A percentile compares a stretch with the other conserved stretches of the same genome.
These are phyloP conservation scores for Fusarium euwallaceae DNA, from an alignment of 2,329 filamentous ascomycete genomes.

Conservation along the genomic window DNA sequence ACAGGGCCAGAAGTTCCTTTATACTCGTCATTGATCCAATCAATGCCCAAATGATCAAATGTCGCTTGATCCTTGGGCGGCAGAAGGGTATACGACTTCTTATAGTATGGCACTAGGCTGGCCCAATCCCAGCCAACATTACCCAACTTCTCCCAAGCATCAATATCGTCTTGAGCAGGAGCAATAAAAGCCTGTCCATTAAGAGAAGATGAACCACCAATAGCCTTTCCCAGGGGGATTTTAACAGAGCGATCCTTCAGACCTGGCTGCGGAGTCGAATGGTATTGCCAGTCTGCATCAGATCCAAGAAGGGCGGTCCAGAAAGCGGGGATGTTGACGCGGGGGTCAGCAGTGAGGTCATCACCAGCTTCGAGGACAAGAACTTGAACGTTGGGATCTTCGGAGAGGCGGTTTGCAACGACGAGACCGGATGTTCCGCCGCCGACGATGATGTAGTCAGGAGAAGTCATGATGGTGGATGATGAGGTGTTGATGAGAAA, in stretches of 20 bases:
- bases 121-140: slow-evolving; percentile 8
- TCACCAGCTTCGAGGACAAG: slow-evolving; percentile 1
- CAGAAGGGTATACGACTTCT: background rate
- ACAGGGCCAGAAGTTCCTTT: background rate
- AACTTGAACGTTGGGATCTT: background rate
- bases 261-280: background rate
- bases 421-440: background rate
- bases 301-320: background rate
- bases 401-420: background rate
- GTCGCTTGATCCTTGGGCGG: background rate
- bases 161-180: background rate
- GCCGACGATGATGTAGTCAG: background rate
- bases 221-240: background rate
- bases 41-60: background rate
- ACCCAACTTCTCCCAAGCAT: slow-evolving; percentile 2
- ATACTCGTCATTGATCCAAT: background rate
- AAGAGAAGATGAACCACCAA: slow-evolving; percentile 2
- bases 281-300: background rate
- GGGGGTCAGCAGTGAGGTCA: background rate
- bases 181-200: background rate
- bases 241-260: background rate
- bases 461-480: background rate
- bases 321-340: background rate
- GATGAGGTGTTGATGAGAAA: background rate
- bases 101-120: background rate